Base-by-base conservation (phyloP, 768 basidiomycete genomes). In the Phaffia tasmanica region DNA sequence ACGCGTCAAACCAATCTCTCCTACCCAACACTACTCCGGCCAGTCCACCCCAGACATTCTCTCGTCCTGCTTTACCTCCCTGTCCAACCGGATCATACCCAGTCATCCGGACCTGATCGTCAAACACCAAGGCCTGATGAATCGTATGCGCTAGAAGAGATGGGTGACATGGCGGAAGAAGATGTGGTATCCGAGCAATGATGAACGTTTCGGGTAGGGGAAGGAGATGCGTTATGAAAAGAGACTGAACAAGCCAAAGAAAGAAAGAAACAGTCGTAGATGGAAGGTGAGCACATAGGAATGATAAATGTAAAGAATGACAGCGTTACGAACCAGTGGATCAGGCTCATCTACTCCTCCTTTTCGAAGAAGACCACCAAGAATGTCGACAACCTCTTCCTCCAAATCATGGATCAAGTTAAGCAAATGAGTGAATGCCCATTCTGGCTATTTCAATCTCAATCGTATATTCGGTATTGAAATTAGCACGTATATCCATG, bases 61-160 rank as follows among this genome's bases (percentile, higher is more conserved):
- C 55, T 47, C 70, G 35, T 11, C 35, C 71, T 46, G 67, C 50
- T 21, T 71, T 64, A 7, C 62, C 70, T 57, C 71, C 61, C 57
- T 65, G 65, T 16, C 72, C 71, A 3, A 79, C 76, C 21, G 81
- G 76, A 32, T 77, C 77, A 73, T 90, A 95, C 0, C 86, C 88
- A 74, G 85, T 83, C 70, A 87, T 87, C 21, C 79, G 77, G 48
- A 97, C 73, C 25, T 84, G 80, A 30, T 85, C 83, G 76, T 99
- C 95, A 70, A 98, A 99, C 0, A 85, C 76, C 3, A 98, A 79
- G 0, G 92, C 83, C 75, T 98, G 90, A 74, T 94, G 94, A 57
- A 98, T 86, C 0, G 92, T 97, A 73, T 99, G 94, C 1, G 95
- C 95, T 8, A 99, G 80, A 25, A 98, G 77, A 0, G 91, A 84